Conservation (phyloP, 1,284 basidiomycete species). For the Moesziomyces sp. region DNA sequence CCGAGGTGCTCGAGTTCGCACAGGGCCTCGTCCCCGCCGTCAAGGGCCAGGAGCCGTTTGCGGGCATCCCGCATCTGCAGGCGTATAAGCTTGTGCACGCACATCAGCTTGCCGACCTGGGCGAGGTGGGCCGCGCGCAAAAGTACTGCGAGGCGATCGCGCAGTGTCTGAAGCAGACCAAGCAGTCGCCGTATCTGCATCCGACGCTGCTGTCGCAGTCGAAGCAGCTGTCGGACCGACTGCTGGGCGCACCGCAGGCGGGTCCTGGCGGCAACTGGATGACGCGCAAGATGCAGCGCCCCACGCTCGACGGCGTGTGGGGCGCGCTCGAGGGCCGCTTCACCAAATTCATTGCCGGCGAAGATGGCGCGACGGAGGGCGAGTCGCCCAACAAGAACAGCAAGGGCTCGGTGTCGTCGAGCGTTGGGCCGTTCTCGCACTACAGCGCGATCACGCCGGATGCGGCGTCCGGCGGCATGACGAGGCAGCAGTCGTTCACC, state of each 20-base stretch:
- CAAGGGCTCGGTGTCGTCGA: constrained; percentile 43
- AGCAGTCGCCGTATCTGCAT: constrained; percentile 78
- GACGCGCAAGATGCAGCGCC: constrained; percentile 74
- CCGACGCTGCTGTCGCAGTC: constrained; percentile 79
- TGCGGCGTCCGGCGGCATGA: constrained; percentile 64
- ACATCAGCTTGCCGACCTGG: constrained; percentile 74
- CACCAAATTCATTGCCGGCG: constrained; percentile 90
- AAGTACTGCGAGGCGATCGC: constrained; percentile 91
- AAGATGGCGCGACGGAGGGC: constrained; percentile 64
- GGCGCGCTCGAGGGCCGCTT: constrained; percentile 93
- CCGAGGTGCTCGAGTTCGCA: constrained; percentile 93
- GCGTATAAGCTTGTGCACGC: constrained; percentile 88
- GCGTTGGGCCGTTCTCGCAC: constrained; percentile 86
- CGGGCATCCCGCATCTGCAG: constrained; percentile 85
- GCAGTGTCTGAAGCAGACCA: constrained; percentile 73
- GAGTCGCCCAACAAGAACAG: constrained; percentile 67
- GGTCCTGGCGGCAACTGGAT: constrained; percentile 72
- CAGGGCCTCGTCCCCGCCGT: constrained; percentile 77
- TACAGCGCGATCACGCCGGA: constrained; percentile 92
- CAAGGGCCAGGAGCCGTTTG: constrained; percentile 88
- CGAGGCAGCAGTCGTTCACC: constrained; percentile 61
- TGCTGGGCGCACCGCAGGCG: constrained; percentile 77
- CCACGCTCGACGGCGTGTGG: constrained; percentile 90
- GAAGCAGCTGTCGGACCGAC: constrained; percentile 82
- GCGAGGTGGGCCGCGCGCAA: constrained; percentile 64